These are phyloP conservation scores for Candida tibetensis DNA, from an alignment of 805 yeast genomes.

Conservation along the genomic window DNA sequence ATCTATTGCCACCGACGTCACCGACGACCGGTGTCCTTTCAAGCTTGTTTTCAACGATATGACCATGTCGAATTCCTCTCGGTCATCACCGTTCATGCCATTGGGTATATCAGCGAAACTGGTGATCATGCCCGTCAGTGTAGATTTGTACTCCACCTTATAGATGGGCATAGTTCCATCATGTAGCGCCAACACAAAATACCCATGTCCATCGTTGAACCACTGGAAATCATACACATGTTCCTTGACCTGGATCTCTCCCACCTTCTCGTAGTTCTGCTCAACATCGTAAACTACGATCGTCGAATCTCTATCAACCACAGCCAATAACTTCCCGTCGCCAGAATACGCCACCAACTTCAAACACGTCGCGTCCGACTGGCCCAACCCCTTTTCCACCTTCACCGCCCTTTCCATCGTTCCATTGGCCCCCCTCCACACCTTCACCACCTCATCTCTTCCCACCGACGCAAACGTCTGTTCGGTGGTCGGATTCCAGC, in stretches of 20 bases:
- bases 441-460: constrained; percentile 42
- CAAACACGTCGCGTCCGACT: constrained; percentile 9
- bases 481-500: constrained; percentile 51
- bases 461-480: constrained; percentile 49
- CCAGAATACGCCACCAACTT: constrained; percentile 36
- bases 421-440: constrained; percentile 45
- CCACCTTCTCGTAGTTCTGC: constrained; percentile 27
- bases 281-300: constrained; percentile 34
- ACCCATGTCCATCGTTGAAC: constrained; percentile 41
- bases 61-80: constrained; percentile 4
- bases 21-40: constrained; percentile 49
- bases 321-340: constrained; percentile 47
- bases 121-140: no score
- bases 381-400: constrained; percentile 20
- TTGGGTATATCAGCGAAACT: no score
- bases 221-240: constrained; percentile 43
- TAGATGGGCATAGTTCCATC: constrained; percentile 42
- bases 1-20: constrained; percentile 47
- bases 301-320: constrained; percentile 38
- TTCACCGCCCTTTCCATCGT: constrained; percentile 27
- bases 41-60: constrained; percentile 18
- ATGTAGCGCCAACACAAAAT: constrained; percentile 40
- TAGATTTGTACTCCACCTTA: constrained; percentile 8
- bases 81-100: constrained; percentile 2
- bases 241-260: constrained; percentile 21